Evolutionary conservation across 208 protist genomes (phyloP).

Genomic region (Crithidia bombi): DNA sequence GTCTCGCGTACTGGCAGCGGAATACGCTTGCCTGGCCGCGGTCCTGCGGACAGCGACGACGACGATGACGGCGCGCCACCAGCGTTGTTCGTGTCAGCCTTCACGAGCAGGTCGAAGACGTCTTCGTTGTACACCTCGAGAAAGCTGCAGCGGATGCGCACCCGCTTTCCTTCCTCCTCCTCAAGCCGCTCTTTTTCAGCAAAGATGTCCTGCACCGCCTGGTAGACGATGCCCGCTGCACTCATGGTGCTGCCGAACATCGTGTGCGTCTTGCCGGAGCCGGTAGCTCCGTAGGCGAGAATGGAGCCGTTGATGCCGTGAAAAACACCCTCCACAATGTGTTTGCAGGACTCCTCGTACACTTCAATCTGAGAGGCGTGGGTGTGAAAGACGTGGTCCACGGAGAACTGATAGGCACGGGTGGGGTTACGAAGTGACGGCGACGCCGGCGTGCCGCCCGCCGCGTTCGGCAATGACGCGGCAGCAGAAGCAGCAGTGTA

Average conservation of each 20-base stretch:
- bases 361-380: constrained; percentile 77
- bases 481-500: neutral
- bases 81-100: constrained; percentile 7
- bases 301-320: constrained; percentile 88
- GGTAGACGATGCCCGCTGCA: constrained; percentile 79
- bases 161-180: constrained; percentile 53
- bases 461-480: neutral
- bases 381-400: constrained; percentile 72
- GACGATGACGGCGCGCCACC: no score
- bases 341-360: constrained; percentile 65
- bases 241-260: constrained; percentile 89
- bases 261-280: constrained; percentile 90
- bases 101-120: constrained; percentile 77
- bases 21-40: constrained; percentile 17
- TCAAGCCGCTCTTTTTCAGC: constrained; percentile 66
- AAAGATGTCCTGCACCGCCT: constrained; percentile 84
- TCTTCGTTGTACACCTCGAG: constrained; percentile 92
- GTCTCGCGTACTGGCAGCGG: constrained; percentile 65
- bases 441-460: neutral
- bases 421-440: constrained; percentile 13
- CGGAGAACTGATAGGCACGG: constrained; percentile 68
- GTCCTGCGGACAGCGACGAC: neutral
- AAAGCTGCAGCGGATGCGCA: constrained; percentile 74
- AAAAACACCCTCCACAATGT: constrained; percentile 69
- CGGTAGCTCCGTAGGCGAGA: constrained; percentile 89